Conservation (phyloP, 768 basidiomycete genomes). For the Trametopsis cervina region DNA sequence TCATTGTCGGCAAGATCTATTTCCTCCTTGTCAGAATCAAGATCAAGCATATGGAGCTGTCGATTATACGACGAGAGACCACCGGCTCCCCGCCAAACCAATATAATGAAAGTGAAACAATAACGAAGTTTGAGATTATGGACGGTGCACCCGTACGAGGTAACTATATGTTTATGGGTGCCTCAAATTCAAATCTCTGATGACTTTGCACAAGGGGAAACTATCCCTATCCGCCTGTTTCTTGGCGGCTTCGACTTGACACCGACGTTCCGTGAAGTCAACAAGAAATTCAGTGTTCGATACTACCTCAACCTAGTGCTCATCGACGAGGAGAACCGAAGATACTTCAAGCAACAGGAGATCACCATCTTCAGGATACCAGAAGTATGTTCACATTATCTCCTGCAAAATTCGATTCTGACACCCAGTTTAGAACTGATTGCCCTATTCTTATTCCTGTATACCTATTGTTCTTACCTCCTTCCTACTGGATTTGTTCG, state of each 20-base stretch:
- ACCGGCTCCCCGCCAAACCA: conserved; percentile 98
- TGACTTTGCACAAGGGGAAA: conserved; percentile 62
- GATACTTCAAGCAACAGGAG: conserved; percentile 97
- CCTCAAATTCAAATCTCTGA: too few relatives aligned
- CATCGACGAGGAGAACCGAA: conserved; percentile 95
- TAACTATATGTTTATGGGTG: conserved; percentile 24
- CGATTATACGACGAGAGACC: conserved; percentile 95
- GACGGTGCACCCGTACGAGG: conserved; percentile 97
- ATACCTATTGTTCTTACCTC: neutral
- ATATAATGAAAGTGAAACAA: conserved; percentile 98
- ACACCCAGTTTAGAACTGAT: neutral
- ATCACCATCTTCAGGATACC: conserved; percentile 81
- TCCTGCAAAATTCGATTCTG: neutral
- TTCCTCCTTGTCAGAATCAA: conserved; percentile 98
- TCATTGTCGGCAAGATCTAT: conserved; percentile 99
- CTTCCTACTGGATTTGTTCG: neutral
- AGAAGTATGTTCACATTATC: conserved; percentile 43
- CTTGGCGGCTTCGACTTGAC: conserved; percentile 97
- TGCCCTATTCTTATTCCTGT: neutral
- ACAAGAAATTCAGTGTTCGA: conserved; percentile 97
- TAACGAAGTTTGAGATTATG: conserved; percentile 99
- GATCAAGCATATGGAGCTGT: conserved; percentile 99
- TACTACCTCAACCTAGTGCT: conserved; percentile 97
- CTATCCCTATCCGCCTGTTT: conserved; percentile 96
- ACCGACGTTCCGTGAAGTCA: conserved; percentile 97